Base-by-base conservation (phyloP, 192 early-diverging fungal genomes). In the Gryganskiella cystojenkinii region DNA sequence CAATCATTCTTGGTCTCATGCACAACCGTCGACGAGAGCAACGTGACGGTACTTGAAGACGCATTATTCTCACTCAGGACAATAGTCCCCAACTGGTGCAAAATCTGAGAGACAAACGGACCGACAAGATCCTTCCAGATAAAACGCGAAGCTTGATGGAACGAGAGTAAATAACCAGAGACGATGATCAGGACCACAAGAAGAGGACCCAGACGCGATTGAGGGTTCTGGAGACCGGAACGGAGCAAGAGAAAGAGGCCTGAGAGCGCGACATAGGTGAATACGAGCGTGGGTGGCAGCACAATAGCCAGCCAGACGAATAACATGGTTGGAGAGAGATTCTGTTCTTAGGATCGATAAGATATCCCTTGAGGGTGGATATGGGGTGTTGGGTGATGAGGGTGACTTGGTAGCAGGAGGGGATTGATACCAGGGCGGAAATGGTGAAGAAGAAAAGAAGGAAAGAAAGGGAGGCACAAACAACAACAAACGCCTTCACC, bases 241-340 rank as follows among this genome's bases (percentile, higher is more conserved):
- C 73, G 73, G 4, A 76, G 45, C 13, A 76, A 28, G 14, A 76
- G 45, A 45, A 68, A 76, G 44, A 76, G 60, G 1, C 73, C 73
- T 27, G 73, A 76, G 15, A 76, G 47, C 6, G 73, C 73, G 34
- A 76, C 73, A 58, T 76, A 76, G 33, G 11, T 65, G 57, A 76
- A 76, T 24, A 68, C 51, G 54, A 76, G 73, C 17, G 73, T 76
- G 25, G 73, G 73, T 20, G 73, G 73, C 40, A 76, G 46, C 11
- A 68, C n/a, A 7, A 76, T 35, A 22, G 60, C 65, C 65, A 76
- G 44, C 73, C 73, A 76, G 51, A 68, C 35, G 47, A 68, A 76
- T 4, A 76, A 45, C 73, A 76, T 76, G 27, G 51, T 28, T 59
- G 56, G n/a, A 10, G 8, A 6, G 46, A 15, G 7, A 42, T 54